These are phyloP conservation scores for Monosporascus sp. DNA, from an alignment of 2,329 filamentous ascomycete species.

Conservation along the genomic window DNA sequence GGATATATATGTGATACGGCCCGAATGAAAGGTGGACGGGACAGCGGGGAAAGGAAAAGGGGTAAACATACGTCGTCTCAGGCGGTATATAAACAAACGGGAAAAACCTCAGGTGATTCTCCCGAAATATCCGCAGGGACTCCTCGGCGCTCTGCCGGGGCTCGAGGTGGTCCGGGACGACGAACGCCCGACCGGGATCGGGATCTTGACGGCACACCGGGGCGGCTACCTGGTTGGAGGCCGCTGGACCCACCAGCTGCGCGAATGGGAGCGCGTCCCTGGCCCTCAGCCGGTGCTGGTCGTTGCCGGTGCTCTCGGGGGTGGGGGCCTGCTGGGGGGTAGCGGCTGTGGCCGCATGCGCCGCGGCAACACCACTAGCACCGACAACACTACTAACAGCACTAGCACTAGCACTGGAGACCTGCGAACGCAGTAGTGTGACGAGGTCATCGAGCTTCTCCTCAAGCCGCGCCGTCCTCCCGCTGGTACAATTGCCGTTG, in stretches of 20 bases:
- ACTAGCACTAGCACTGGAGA: constrained; percentile 6
- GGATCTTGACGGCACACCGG: constrained; percentile 12
- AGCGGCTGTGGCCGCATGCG: background rate
- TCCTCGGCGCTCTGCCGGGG: constrained; percentile 19
- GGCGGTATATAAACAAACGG: constrained; percentile 24
- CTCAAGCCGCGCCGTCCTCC: constrained; percentile 21
- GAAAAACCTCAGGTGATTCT: constrained; percentile 17
- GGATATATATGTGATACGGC: background rate
- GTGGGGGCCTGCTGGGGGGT: background rate
- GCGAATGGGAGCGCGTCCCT: background rate
- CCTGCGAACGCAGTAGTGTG: constrained; percentile 22
- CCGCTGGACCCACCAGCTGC: background rate
- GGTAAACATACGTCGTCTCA: constrained; percentile 13
- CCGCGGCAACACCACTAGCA: background rate
- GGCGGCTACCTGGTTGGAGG: background rate
- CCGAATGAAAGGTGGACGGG: no score
- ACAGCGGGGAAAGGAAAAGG: background rate
- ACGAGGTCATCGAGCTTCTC: constrained; percentile 27
- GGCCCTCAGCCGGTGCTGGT: background rate
- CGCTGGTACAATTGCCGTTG: constrained; percentile 2
- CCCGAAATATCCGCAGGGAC: constrained; percentile 18
- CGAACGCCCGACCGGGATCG: constrained; percentile 5
- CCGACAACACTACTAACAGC: constrained; percentile 1
- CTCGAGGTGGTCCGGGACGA: constrained; percentile 6
- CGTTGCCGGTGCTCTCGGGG: background rate